Base-by-base conservation (phyloP, 768 basidiomycete species). In the Floccularia luteovirens region DNA sequence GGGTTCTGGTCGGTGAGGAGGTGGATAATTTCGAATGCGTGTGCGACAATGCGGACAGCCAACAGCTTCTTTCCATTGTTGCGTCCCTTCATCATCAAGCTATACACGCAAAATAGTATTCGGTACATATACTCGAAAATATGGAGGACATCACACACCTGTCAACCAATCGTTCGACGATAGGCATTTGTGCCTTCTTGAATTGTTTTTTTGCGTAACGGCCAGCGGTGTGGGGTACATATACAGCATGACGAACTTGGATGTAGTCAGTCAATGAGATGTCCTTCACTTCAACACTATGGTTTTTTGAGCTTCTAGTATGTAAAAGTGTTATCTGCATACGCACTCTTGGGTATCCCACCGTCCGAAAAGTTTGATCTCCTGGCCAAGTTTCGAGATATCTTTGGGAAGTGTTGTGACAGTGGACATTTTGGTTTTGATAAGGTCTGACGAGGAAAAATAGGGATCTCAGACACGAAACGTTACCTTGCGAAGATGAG, bases 101-200 rank as follows among this genome's bases (percentile, higher is more conserved):
- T 94, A 51, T 7, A 34, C 6, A 34, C 20, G n/a, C 14, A 14
- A 34, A 14, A 19, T 7, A 19, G 20, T 7, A 34, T 34, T 17
- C 7, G 27, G 27, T 14, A 10, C 14, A 7, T 17, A 17, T 17
- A 12, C 6, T 16, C 11, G 19, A 8, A 16, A 19, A 31, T 32
- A 34, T 41, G 16, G 24, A 28, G 8, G 31, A 11, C n/a, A 19
- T 20, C 31, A 61, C 79, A 53, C 57, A 90, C 92, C 83, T 84
- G 77, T 97, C 93, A 51, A 98, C 96, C 59, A 99, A 75, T 61
- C 96, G 90, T 71, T 99, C 96, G 55, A 98, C 96, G 62, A 99
- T 94, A 60, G 96, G 96, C 96, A 99, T 99, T 66, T 96, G 90
- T 4, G 91, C 92, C 82, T 99, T 99, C 78, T 93, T 97, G 83